Evolutionary conservation across 306 rosid species (phyloP), one percentile per base, ranked within the genome.

Genomic region (Sophora flavescens): DNA sequence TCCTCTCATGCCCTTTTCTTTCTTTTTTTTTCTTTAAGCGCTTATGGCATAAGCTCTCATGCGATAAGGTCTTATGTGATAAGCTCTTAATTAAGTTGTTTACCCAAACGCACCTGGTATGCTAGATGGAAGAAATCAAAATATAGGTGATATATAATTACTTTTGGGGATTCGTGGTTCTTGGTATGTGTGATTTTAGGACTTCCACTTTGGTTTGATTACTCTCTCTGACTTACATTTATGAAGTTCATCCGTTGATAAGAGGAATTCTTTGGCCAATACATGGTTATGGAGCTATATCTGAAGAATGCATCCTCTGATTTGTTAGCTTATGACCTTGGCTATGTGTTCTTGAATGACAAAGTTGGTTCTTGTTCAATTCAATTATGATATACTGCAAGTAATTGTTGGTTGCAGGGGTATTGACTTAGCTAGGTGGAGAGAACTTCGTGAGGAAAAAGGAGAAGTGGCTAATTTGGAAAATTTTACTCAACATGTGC

Each of bases 381-480:
- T 59, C 56, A 60, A 58, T 33, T 78, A 63, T 54, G 67, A 32
- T 48, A 32, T 65, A 69, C 76, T 51, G 38, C 62, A 35, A 18
- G 38, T 61, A 35, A 18, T 81, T 78, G 52, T 53, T 83, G 76
- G 22, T 58, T 79, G 80, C 86, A 95, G 99, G 86, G 96, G 96
- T 79, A 68, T 92, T 78, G 96, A 95, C 84, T 79, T 95, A 75
- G 80, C 96, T 58, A 82, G 77, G 48, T 95, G 99, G 99, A 87
- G 80, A 81, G 97, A 95, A 63, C 87, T 90, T 82, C 83, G 76
- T 74, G 81, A 78, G 52, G 86, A 88, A 65, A 84, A 78, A 56
- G 97, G 92, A 76, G 93, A 88, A 81, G 86, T 15, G 59, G 86
- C 99, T 77, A 85, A 92, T 79, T 50, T 92, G 86, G 91, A 88